Evolutionary conservation across 2,329 filamentous ascomycete genomes (phyloP).

Genomic region (Ceratocystis ficicola): DNA sequence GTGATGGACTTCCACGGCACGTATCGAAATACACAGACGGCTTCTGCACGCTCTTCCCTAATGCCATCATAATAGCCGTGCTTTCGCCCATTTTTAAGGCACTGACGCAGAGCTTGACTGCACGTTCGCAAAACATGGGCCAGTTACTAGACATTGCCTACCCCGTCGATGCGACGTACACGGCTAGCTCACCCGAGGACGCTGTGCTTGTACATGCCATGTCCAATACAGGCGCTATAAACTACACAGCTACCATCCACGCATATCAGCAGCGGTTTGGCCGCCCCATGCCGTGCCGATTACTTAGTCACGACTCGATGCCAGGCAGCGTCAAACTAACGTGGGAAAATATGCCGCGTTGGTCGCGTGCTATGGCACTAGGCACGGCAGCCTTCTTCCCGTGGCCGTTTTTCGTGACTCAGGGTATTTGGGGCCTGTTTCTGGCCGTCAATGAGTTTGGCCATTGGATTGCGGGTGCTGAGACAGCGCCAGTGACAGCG

Average conservation of each 20-base stretch:
- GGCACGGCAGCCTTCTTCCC: constrained; percentile 38
- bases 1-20: constrained; percentile 43
- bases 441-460: constrained; percentile 30
- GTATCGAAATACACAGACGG: constrained; percentile 44
- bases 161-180: constrained; percentile 19
- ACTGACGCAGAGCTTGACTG: constrained; percentile 34
- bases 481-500: constrained; percentile 33
- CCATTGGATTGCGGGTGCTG: constrained; percentile 31
- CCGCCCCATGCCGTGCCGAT: constrained; percentile 35
- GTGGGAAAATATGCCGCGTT: constrained; percentile 35
- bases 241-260: constrained; percentile 38
- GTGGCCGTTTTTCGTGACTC: constrained; percentile 39
- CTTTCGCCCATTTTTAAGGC: constrained; percentile 37
- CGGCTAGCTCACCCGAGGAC: constrained; percentile 26
- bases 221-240: constrained; percentile 48
- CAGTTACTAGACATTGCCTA: constrained; percentile 35
- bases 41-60: constrained; percentile 40
- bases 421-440: constrained; percentile 36
- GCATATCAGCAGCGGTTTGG: constrained; percentile 34
- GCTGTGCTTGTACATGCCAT: constrained; percentile 41
- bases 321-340: constrained; percentile 37
- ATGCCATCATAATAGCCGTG: constrained; percentile 39
- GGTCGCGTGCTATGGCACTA: constrained; percentile 43
- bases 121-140: constrained; percentile 36
- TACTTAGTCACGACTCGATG: constrained; percentile 42